Evolutionary conservation across 192 early-diverging fungal species (phyloP), one percentile per base, ranked within the genome.

Genomic region (Coemansia sp.): DNA sequence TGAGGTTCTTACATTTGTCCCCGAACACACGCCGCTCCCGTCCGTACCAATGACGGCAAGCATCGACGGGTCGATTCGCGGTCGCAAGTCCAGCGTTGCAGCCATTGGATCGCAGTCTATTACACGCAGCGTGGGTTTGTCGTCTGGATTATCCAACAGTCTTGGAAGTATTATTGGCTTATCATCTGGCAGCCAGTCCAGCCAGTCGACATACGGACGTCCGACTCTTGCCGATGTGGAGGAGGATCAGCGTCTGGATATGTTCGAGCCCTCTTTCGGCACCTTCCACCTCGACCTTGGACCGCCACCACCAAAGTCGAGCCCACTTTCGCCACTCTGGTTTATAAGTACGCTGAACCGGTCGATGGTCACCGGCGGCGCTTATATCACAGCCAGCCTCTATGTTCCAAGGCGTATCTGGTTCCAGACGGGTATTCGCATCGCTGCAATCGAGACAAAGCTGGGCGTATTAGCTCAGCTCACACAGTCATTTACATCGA

Each of bases 241-340:
- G 46, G 75, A 78, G 51, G 74, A 78, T 41, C 75, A 78, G 60
- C 65, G 75, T 19, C 44, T 64, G 21, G 75, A 78, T 40, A 68
- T 78, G 75, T 68, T 71, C 62, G 75, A 78, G n/a, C 69, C 69
- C 14, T 64, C 69, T 9, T 78, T 78, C 62, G 75, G 69, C 44
- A 78, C 75, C 13, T 78, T 71, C 59, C 75, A 78, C 39, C 25
- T 42, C 10, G 75, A 71, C 18, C 38, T 78, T 15, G 75, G 75
- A 8, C 62, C 75, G 17, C 55, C 75, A 14, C 75, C 75, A 50
- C 69, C 62, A 45, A 78, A 71, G 44, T 54, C 69, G 15, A 78
- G 69, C 43, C 67, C 80, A 4, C 61, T 81, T 41, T 73, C 66
- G 39, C 37, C 80, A 23, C 53, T 81, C 18, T 81, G 80, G 80